These are phyloP conservation scores for Saccharomyces hybrid DNA, from an alignment of 1,139 yeast species.

Conservation along the genomic window DNA sequence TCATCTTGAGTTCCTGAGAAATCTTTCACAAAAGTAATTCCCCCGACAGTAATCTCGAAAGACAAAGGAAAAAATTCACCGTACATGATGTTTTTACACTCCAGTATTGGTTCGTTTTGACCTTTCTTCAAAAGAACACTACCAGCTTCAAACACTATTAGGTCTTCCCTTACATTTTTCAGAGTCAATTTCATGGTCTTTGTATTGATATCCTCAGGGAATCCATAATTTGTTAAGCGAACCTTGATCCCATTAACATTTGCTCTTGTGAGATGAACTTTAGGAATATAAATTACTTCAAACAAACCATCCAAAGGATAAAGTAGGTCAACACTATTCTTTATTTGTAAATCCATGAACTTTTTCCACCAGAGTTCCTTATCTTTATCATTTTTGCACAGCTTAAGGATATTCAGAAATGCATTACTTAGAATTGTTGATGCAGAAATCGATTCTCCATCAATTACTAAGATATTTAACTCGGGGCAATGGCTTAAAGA, in stretches of 20 bases:
- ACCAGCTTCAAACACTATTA: slow-evolving; percentile 12
- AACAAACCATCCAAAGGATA: slow-evolving; percentile 25
- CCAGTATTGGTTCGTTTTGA: slow-evolving; percentile 8
- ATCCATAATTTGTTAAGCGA: slow-evolving; percentile 10
- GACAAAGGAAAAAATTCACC: slow-evolving; percentile 22
- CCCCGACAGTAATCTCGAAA: slow-evolving; percentile 22
- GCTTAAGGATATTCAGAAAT: slow-evolving; percentile 24
- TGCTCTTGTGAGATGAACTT: slow-evolving; percentile 10
- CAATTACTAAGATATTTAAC: slow-evolving; percentile 18
- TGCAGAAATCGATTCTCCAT: slow-evolving; percentile 23
- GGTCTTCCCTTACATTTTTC: slow-evolving; percentile 15
- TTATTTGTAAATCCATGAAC: slow-evolving; percentile 17
- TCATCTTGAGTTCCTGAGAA: slow-evolving; percentile 11
- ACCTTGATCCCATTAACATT: slow-evolving; percentile 22
- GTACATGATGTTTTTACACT: slow-evolving; percentile 18
- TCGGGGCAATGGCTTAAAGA: slow-evolving; percentile 44
- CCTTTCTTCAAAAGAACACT: slow-evolving; percentile 8
- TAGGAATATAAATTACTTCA: slow-evolving; percentile 8
- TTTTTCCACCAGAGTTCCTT: slow-evolving; percentile 25
- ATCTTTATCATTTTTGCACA: slow-evolving; percentile 12
- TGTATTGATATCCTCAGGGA: slow-evolving; percentile 16
- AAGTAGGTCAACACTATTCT: slow-evolving; percentile 13
- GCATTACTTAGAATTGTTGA: slow-evolving; percentile 26
- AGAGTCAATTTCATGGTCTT: slow-evolving; percentile 16
- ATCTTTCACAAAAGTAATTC: slow-evolving; percentile 22